A percentile compares a stretch with the other conserved stretches of the same genome.
These are phyloP conservation scores for Gomphus bonarii DNA, from an alignment of 1,284 basidiomycete species.

Conservation along the genomic window DNA sequence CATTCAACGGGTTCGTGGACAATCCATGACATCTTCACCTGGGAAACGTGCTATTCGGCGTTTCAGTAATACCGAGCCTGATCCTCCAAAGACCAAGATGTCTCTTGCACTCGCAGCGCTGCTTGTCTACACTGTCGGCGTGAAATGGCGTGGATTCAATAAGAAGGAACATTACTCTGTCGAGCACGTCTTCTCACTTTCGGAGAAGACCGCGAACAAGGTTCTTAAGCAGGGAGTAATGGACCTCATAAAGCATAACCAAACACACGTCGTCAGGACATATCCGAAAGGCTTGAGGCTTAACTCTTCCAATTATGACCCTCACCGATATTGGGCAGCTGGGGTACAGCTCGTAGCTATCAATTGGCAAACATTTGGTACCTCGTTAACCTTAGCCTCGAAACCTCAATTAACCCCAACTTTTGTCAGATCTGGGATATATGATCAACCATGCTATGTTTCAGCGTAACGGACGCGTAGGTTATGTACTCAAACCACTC, in stretches of 20 bases:
- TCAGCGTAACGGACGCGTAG: conserved; percentile 71
- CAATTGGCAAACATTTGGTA: conserved; percentile 96
- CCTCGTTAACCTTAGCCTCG: conserved; percentile 17
- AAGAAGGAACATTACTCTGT: conserved; percentile 82
- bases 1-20: conserved; percentile 26
- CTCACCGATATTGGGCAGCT: conserved; percentile 82
- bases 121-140: conserved; percentile 91
- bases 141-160: conserved; percentile 90
- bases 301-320: conserved; percentile 83
- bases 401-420: conserved; percentile 1
- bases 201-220: conserved; percentile 75
- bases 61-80: conserved; percentile 10
- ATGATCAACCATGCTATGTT: conserved; percentile 96
- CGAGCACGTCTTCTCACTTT: conserved; percentile 89
- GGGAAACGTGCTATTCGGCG: conserved; percentile 13
- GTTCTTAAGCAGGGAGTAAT: conserved; percentile 46
- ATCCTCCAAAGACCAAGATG: conserved; percentile 40
- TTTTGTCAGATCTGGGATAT: conserved; percentile 62
- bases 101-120: conserved; percentile 65
- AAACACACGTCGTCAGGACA: conserved; percentile 76
- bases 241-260: conserved; percentile 86
- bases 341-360: conserved; percentile 93
- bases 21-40: conserved; percentile 13
- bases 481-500: conserved; percentile 87
- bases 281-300: conserved; percentile 85